A percentile compares a stretch with the other conserved stretches of the same genome.
phyloP scores from a whole-genome alignment of 805 yeast genomes.

The Kazachstania kunashirensis region DNA sequence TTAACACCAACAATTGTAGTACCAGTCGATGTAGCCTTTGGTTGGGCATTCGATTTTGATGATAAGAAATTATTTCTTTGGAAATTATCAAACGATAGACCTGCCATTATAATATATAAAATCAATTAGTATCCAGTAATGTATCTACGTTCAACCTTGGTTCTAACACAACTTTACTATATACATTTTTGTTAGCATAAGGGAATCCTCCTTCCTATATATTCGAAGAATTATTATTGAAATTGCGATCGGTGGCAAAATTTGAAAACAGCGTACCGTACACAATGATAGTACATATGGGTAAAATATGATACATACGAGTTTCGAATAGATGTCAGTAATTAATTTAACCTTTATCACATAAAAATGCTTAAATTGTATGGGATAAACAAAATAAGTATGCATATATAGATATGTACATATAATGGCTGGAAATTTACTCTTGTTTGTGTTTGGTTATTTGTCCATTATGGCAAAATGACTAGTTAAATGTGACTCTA shows the following conservation, averaged over 20 bases:
- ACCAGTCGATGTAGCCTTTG: conserved; percentile 94
- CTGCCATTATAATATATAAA: too few relatives aligned
- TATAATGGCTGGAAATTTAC: neutral
- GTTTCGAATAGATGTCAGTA: neutral
- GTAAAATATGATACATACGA: neutral
- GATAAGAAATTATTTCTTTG: conserved; percentile 77
- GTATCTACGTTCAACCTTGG: too few relatives aligned
- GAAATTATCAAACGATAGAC: conserved; percentile 85
- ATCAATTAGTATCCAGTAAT: too few relatives aligned
- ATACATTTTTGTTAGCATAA: too few relatives aligned
- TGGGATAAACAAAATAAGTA: too few relatives aligned
- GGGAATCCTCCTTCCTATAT: too few relatives aligned
- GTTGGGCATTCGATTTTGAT: conserved; percentile 62
- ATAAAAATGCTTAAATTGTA: too few relatives aligned
- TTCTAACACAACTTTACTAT: too few relatives aligned
- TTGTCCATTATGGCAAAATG: too few relatives aligned
- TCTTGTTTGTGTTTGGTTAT: neutral
- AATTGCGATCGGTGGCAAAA: neutral
- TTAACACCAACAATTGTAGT: conserved; percentile 98
- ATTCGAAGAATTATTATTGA: too few relatives aligned
- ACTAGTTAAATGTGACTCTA: conserved; percentile 4
- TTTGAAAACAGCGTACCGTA: neutral
- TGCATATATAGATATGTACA: neutral
- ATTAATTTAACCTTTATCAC: too few relatives aligned
- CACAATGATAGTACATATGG: neutral